These are phyloP conservation scores for Boletus holoroseus DNA, from an alignment of 1,284 basidiomycete species.

Conservation along the genomic window DNA sequence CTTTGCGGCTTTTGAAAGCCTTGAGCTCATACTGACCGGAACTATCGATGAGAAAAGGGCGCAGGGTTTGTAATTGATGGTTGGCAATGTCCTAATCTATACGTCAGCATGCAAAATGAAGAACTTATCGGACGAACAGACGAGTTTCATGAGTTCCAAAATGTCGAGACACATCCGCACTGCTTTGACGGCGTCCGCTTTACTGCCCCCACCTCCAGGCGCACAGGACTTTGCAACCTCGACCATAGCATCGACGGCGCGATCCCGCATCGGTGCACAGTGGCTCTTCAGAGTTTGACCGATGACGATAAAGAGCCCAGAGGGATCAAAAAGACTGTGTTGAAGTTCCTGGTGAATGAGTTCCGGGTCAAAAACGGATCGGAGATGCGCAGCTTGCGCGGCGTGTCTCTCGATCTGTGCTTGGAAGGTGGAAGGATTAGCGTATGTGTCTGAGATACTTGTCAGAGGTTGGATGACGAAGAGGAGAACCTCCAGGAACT, in stretches of 20 bases:
- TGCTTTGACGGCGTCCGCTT: constrained; percentile 65
- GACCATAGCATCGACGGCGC: constrained; percentile 80
- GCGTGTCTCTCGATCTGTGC: constrained; percentile 54
- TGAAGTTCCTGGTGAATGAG: constrained; percentile 79
- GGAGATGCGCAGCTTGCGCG: constrained; percentile 54
- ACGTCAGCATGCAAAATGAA: constrained; percentile 17
- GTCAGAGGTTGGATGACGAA: constrained; percentile 75
- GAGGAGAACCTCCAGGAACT: constrained; percentile 78
- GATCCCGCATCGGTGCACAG: constrained; percentile 90
- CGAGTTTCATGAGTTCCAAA: constrained; percentile 92
- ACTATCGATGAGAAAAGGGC: constrained; percentile 78
- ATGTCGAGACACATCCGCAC: constrained; percentile 86
- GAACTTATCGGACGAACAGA: constrained; percentile 39
- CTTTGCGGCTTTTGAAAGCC: constrained; percentile 62
- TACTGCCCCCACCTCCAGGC: constrained; percentile 48
- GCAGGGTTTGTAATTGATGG: constrained; percentile 85
- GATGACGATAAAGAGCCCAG: constrained; percentile 74
- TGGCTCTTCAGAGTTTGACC: constrained; percentile 83
- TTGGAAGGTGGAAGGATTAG: constrained; percentile 47
- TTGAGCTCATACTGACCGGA: constrained; percentile 79
- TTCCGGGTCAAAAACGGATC: constrained; percentile 61
- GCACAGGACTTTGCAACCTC: constrained; percentile 56
- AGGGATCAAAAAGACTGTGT: constrained; percentile 75
- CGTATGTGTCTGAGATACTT: constrained; percentile 48
- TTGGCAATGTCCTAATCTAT: constrained; percentile 82